Evolutionary conservation across 768 basidiomycete genomes (phyloP).

Genomic region (Amanita pallidorosea): DNA sequence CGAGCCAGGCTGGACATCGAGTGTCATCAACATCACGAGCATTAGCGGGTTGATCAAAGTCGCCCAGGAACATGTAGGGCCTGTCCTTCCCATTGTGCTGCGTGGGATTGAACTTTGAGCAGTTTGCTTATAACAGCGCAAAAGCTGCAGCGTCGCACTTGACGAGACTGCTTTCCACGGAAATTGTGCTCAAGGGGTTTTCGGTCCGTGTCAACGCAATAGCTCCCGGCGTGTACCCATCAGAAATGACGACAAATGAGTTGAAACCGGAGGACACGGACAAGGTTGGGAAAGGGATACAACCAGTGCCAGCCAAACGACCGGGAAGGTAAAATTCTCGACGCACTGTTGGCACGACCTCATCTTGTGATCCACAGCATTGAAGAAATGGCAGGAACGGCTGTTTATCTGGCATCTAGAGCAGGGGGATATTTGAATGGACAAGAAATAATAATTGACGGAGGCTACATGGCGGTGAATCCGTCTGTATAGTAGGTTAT

Average conservation of each 20-base stretch:
- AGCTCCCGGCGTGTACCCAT: conserved; percentile 67
- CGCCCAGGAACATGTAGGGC: conserved; percentile 67
- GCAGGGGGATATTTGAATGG: conserved; percentile 71
- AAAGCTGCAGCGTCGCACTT: conserved; percentile 72
- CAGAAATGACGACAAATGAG: conserved; percentile 57
- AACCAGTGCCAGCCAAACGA: conserved; percentile 49
- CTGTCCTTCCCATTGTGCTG: neutral
- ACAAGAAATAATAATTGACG: conserved; percentile 71
- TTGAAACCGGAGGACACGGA: conserved; percentile 40
- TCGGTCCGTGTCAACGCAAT: conserved; percentile 66
- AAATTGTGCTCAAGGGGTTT: conserved; percentile 57
- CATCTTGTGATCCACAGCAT: conserved; percentile 26
- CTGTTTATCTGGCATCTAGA: conserved; percentile 60
- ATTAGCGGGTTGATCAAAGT: conserved; percentile 64
- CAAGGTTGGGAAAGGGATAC: conserved; percentile 45
- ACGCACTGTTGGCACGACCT: neutral
- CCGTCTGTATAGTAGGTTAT: conserved; percentile 28
- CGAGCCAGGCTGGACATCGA: conserved; percentile 43
- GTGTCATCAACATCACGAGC: conserved; percentile 69
- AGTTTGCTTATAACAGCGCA: conserved; percentile 78
- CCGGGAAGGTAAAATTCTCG: conserved; percentile 46
- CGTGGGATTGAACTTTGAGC: neutral
- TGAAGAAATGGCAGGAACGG: conserved; percentile 70
- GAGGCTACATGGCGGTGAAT: conserved; percentile 66
- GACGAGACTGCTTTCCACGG: conserved; percentile 69